Evolutionary conservation across 768 basidiomycete genomes (phyloP).

Genomic region (Multifurca ochricompacta): DNA sequence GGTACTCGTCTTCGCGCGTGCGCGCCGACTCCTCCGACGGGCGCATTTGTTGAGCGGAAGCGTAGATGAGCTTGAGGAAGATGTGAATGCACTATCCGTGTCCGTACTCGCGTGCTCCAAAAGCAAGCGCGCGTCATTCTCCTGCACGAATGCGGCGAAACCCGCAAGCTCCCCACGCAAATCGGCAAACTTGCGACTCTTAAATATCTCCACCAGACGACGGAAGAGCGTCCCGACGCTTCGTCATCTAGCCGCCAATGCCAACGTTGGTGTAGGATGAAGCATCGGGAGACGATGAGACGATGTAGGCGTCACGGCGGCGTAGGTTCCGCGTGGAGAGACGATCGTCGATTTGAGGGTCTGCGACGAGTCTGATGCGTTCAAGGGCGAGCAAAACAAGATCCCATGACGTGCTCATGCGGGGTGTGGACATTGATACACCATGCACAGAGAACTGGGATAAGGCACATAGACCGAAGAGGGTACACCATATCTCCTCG

Average conservation of each 20-base stretch:
- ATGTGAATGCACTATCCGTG: slow-evolving; percentile 68
- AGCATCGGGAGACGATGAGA: slow-evolving; percentile 62
- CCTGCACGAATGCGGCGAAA: slow-evolving; percentile 64
- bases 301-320: slow-evolving; percentile 67
- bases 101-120: slow-evolving; percentile 46
- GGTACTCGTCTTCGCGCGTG: slow-evolving; percentile 26
- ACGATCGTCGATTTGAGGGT: slow-evolving; percentile 36
- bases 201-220: slow-evolving; percentile 64
- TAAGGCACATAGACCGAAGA: slow-evolving; percentile 63
- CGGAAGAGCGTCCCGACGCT: slow-evolving; percentile 49
- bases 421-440: slow-evolving; percentile 30
- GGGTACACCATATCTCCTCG: slow-evolving; percentile 65
- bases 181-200: slow-evolving; percentile 67
- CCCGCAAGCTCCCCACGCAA: slow-evolving; percentile 54
- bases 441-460: slow-evolving; percentile 71
- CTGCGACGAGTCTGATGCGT: slow-evolving; percentile 47
- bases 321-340: slow-evolving; percentile 34
- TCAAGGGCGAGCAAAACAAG: slow-evolving; percentile 51
- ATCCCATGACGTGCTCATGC: slow-evolving; percentile 53
- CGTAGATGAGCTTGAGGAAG: slow-evolving; percentile 76
- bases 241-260: slow-evolving; percentile 57
- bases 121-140: slow-evolving; percentile 47
- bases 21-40: too few relatives aligned
- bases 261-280: slow-evolving; percentile 70
- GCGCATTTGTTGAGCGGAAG: slow-evolving; percentile 39